Evolutionary conservation across 257 asterid genomes (phyloP).

Genomic region (Ilex aquifolium): DNA sequence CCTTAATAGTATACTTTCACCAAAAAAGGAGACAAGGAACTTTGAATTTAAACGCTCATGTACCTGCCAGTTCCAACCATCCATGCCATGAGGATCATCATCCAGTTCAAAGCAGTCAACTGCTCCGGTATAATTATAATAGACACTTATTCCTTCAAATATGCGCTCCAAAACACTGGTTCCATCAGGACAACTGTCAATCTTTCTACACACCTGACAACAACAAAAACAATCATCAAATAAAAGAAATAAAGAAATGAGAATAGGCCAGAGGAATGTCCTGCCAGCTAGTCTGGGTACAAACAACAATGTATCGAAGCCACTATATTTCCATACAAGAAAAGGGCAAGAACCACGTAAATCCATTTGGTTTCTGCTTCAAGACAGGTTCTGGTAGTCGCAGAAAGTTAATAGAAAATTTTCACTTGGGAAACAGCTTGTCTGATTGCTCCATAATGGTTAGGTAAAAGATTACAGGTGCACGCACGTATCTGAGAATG

Average conservation of each 20-base stretch:
- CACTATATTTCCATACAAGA: too few species aligned
- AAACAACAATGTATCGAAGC: too few species aligned
- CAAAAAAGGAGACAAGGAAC: background rate
- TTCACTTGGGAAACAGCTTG: too few species aligned
- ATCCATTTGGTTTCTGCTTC: too few species aligned
- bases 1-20: too few species aligned
- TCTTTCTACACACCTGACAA: slow-evolving; percentile 70
- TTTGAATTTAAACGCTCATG: background rate
- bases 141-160: slow-evolving; percentile 72
- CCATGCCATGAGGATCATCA: slow-evolving; percentile 91
- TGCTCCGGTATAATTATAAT: slow-evolving; percentile 75
- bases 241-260: background rate
- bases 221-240: background rate
- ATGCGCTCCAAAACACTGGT: slow-evolving; percentile 54
- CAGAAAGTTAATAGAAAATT: too few species aligned
- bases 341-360: too few species aligned
- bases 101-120: slow-evolving; percentile 65
- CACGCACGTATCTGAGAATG: too few species aligned
- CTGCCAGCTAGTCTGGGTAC: too few species aligned
- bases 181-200: slow-evolving; percentile 55
- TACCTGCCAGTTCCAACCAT: slow-evolving; percentile 99
- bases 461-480: too few species aligned
- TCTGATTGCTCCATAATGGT: too few species aligned
- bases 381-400: too few species aligned
- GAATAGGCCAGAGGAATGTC: background rate